Evolutionary conservation across 345 rosid species (phyloP), one percentile per base, ranked within the genome.

Genomic region (Linum usitatissimum): DNA sequence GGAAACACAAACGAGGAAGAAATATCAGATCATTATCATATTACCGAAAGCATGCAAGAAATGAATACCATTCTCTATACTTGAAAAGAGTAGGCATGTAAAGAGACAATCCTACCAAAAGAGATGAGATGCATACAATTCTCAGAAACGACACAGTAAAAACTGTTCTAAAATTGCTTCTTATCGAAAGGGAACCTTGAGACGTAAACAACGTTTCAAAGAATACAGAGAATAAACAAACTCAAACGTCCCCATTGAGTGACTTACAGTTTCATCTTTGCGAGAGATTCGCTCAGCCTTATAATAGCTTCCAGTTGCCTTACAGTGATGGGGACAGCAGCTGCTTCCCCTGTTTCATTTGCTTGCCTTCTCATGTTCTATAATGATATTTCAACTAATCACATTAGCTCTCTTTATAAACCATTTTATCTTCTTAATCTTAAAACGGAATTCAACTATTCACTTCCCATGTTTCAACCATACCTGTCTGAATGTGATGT

Each of bases 361-460:
- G 96, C 87, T 73, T 87, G 90, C 82, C 81, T 91, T 73, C 96
- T 87, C 99, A 87, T 93, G 74, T 77, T 90, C 97, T 92, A 71
- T 55, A 55, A 55, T n/a, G 6, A 18, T 6, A 7, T 15, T 10
- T 7, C 38, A 21, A 21, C 20, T 18, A 55, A 9, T 0, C 20
- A 18, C 0, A 0, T 10, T 15, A 17, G 18, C 60, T 10, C 6
- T 4, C 59, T 39, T 13, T 10, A 0, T 17, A 13, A 3, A 15
- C 20, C 30, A 15, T 17, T 9, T 39, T 18, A 6, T 36, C 19
- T 39, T 38, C 8, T n/a, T 34, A 39, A 53, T 51, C n/a, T 60
- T 49, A 57, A 57, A 67, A 53, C 55, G 30, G 28, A 59, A 30
- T 49, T 19, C 5, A 19, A 62, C 53, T 13, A 18, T 38, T 62